Evolutionary conservation across 2,329 filamentous ascomycete genomes (phyloP).

Genomic region (Ascochyta clinopodiicola): DNA sequence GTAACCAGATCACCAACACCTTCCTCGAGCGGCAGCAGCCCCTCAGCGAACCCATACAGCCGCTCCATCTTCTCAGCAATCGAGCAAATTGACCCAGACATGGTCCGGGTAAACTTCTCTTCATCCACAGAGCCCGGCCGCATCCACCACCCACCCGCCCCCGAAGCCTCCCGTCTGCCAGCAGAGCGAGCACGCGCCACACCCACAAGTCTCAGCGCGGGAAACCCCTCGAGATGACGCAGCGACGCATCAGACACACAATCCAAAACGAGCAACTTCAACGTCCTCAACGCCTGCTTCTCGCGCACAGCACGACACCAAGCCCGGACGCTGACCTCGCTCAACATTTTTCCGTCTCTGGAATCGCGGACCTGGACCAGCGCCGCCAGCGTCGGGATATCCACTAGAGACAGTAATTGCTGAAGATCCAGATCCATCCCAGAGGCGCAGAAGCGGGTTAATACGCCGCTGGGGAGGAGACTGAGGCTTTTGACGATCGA

Average conservation of each 20-base stretch:
- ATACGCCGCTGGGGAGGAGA: background rate
- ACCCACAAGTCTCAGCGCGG: background rate
- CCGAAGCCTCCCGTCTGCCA: no score
- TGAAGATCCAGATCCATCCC: background rate
- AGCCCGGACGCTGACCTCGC: background rate
- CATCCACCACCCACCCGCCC: background rate
- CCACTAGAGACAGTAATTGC: constrained; percentile 2
- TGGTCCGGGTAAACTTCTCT: background rate
- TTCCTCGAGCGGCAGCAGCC: background rate
- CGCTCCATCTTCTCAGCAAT: background rate
- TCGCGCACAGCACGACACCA: constrained; percentile 8
- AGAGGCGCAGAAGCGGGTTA: constrained; percentile 2
- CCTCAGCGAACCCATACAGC: background rate
- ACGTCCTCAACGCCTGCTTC: background rate
- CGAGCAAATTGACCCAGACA: background rate
- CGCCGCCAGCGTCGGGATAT: background rate
- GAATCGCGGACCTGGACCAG: background rate
- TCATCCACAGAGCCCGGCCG: background rate
- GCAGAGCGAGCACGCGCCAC: background rate
- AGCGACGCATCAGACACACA: background rate
- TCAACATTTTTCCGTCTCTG: no score
- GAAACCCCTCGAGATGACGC: background rate
- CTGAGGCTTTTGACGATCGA: background rate
- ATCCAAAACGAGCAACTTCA: constrained; percentile 1
- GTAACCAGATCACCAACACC: background rate